These are phyloP conservation scores for Hibiscus trionum DNA, from an alignment of 345 rosid genomes.

Conservation along the genomic window DNA sequence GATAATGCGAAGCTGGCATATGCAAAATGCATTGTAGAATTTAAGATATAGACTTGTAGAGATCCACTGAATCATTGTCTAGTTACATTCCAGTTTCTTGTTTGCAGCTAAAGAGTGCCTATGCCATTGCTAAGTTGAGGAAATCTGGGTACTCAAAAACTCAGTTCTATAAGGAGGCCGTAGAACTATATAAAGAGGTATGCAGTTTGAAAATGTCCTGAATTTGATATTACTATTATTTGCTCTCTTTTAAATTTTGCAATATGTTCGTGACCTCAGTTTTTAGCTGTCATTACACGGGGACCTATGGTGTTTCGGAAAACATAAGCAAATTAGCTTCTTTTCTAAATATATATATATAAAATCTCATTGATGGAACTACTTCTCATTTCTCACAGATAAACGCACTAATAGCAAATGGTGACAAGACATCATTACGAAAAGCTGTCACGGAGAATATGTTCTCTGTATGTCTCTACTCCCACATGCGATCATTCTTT, in stretches of 20 bases:
- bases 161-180: slow-evolving; percentile 68
- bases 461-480: slow-evolving; percentile 72
- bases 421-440: slow-evolving; percentile 68
- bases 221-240: background rate
- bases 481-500: slow-evolving; percentile 1
- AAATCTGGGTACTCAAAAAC: slow-evolving; percentile 5
- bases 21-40: background rate
- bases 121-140: no score
- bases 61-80: no score
- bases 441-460: slow-evolving; percentile 79
- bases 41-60: slow-evolving; percentile 2
- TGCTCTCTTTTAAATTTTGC: background rate
- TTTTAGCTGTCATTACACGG: background rate
- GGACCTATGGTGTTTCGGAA: background rate
- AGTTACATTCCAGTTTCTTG: no score
- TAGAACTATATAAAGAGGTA: slow-evolving; percentile 74
- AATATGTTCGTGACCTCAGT: background rate
- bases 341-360: background rate
- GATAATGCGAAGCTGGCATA: background rate
- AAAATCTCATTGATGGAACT: background rate
- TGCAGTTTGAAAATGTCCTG: background rate
- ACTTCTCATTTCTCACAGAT: slow-evolving; percentile 41
- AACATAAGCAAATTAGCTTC: background rate
- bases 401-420: slow-evolving; percentile 57
- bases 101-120: no score